Evolutionary conservation across 2,329 filamentous ascomycete genomes (phyloP), one percentile per base, ranked within the genome.

Genomic region (Aspergillus sp.): DNA sequence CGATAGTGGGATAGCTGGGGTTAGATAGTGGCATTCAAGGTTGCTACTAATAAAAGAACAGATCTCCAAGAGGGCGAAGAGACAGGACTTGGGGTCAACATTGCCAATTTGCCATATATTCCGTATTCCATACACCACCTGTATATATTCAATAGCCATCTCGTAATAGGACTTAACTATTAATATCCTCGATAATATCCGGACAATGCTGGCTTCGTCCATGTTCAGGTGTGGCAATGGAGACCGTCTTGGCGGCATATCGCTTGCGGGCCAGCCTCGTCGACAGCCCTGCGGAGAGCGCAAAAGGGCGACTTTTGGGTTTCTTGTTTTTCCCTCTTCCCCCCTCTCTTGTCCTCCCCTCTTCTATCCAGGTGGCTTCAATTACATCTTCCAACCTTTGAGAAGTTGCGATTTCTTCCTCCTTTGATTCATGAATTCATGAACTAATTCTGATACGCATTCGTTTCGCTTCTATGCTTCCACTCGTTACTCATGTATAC

Each of bases 391-490:
- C 9, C 27, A 6, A 11, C 3, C 27, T 10, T 5, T 12, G 5
- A 7, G 10, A 28, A n/a, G 9, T 10, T 12, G 5, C 7, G 7
- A 9, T 40, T 12, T 34, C 13, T 33, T 34, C 31, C n/a, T 39
- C 39, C 10, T 13, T 33, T 27, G 19, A 33, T 40, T 12, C 39
- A 13, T 33, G 19, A 19, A 33, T 40, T 12, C 39, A 13, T 33
- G 19, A 19, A 19, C 19, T 27, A n/a, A 27, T 34, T 27, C 33
- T n/a, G n/a, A 7, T 35, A 38, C 38, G 27, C 39, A 38, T 32
- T 32, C 28, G 35, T 39, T 37, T 51, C 37, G 39, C 40, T 39
- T 43, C 45, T 43, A 39, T 33, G 12, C 40, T 40, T 31, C 41
- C 32, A 38, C 33, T 37, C 37, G 31, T 31, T 26, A 35, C 34